Evolutionary conservation across 2,329 filamentous ascomycete species (phyloP), one percentile per base, ranked within the genome.

Genomic region (Phyllosticta citrichinensis): DNA sequence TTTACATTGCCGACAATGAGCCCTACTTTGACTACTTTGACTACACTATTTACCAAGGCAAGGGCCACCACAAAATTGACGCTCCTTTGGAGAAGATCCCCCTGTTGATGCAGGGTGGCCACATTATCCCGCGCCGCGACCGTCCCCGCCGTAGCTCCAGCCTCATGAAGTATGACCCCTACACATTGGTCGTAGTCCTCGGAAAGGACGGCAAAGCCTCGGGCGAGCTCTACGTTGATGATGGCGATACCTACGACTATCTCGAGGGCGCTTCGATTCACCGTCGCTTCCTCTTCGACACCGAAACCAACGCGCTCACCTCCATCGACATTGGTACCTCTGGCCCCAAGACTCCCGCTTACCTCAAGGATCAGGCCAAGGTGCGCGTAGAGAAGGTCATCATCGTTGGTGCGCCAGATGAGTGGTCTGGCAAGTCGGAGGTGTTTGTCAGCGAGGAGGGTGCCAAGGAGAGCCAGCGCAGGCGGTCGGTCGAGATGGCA

Each of bases 21-120:
- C 82, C 88, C 58, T 97, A 99, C 75, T 99, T 92, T 70, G 89
- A 97, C 75, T 99, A 99, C 78, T 95, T 94, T 71, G 90, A 90
- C 68, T 97, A 91, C 76, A 84, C 87, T 52, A 78, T 84, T 52
- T 85, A 95, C 70, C 86, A 86, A 22, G 82, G 87, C 24, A 85
- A 86, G 64, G 88, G 89, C 65, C 87, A 87, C 72, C 79, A 90
- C 63, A 87, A 83, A 0, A 78, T 97, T 47, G 75, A 83, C 1
- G 89, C 93, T 0, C 89, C 92, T 0, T 80, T 97, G 2, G 89
- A 96, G 61, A 90, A 87, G 68, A 89, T 96, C 19, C 93, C 94
- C 0, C 76, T 99, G 14, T 80, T 99, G 53, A 94, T 97, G 88
- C 91, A 88, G 66, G 93, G 91, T 55, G 94, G 94, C 1, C 89